Evolutionary conservation across 2,329 filamentous ascomycete genomes (phyloP), one percentile per base, ranked within the genome.

Genomic region (Fusarium sp.): DNA sequence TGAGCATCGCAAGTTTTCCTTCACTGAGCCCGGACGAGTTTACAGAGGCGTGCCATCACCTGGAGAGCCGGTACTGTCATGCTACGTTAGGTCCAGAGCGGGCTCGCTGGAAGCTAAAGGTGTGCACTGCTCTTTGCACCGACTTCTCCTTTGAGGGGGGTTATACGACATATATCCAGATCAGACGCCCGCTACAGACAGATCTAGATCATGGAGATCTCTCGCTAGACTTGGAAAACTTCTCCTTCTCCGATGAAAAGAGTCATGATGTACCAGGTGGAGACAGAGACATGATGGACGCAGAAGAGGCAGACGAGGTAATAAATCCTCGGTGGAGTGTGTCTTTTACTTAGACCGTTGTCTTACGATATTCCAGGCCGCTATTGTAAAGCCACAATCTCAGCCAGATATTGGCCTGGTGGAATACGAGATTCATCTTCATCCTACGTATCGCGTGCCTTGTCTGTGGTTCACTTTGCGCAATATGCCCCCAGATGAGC

Each of bases 391-490:
- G 60, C 77, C 77, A 20, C 73, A 75, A 34, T 71, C 77, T 52
- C 77, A 72, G 57, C 78, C 79, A 67, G 83, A 82, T 69, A 80
- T 81, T 71, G 84, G 84, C 64, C 84, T 87, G 76, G 89, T 93
- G 74, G 87, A 89, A 69, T 95, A 95, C 83, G 92, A 94, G 81
- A 90, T 95, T 77, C 88, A 94, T 78, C 86, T 93, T 70, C 94
- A 94, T 76, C 90, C 92, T 64, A 93, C 91, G 66, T 96, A 95
- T 83, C 88, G 88, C 70, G 89, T 92, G 54, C 93, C 93, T 10
- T 93, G 93, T 68, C 86, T 95, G 65, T 95, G 93, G 89, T 94
- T 96, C 84, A 89, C 86, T 63, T 82, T 94, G 77, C 88, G 90
- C 74, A 87, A 88, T 69, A 83, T 91, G 67, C 87, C 89, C 20